Conservation (phyloP, 768 basidiomycete species). For the Sporobolomyces phaffii region DNA sequence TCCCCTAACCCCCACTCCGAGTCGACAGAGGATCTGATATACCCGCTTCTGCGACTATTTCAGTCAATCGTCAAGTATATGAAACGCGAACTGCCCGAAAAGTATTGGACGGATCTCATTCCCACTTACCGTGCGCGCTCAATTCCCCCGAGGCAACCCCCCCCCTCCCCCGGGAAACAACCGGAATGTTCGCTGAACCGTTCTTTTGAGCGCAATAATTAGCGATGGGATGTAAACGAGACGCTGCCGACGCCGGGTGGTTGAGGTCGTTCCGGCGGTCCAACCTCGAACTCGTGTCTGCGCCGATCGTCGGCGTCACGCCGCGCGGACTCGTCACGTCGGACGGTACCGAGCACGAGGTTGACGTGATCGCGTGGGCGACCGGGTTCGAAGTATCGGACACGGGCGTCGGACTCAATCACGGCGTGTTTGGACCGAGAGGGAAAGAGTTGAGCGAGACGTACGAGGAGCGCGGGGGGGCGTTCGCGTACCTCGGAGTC, state of each 20-base stretch:
- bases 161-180: too few relatives aligned
- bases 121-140: conserved; percentile 50
- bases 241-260: conserved; percentile 59
- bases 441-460: conserved; percentile 19
- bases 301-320: conserved; percentile 23
- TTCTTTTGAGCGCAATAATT: neutral
- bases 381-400: conserved; percentile 29
- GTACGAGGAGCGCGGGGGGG: conserved; percentile 17
- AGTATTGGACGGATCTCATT: conserved; percentile 52
- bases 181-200: too few relatives aligned
- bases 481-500: conserved; percentile 23
- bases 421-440: conserved; percentile 19
- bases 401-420: conserved; percentile 32
- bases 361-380: conserved; percentile 31
- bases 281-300: conserved; percentile 52
- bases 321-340: conserved; percentile 13
- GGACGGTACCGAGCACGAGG: conserved; percentile 8
- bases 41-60: too few relatives aligned
- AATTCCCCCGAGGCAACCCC: too few relatives aligned
- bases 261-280: conserved; percentile 53
- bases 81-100: conserved; percentile 51
- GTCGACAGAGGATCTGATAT: too few relatives aligned
- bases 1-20: too few relatives aligned
- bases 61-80: neutral
- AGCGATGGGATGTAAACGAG: conserved; percentile 45